Evolutionary conservation across 2,329 filamentous ascomycete genomes (phyloP).

Genomic region (Colletotrichum limetticola): DNA sequence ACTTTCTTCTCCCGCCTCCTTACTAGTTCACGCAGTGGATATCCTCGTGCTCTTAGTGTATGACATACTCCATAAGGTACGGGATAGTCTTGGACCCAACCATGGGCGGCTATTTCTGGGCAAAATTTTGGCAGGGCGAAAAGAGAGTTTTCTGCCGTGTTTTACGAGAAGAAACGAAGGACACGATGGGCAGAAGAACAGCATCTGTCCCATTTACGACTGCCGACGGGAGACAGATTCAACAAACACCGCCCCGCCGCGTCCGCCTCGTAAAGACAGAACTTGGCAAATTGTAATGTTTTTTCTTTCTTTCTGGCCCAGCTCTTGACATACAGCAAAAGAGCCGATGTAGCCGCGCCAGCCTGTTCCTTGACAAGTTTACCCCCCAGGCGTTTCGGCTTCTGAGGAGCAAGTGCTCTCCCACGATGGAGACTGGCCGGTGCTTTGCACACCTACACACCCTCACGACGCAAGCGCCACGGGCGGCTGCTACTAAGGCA

Average conservation of each 20-base stretch:
- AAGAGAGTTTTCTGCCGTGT: not conserved
- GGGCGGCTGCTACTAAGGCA: not conserved
- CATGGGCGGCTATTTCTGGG: conserved; percentile 23
- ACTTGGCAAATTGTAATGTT: too few species aligned
- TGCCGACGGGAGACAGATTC: not conserved
- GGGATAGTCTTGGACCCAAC: not conserved
- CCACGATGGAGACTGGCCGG: conserved; percentile 12
- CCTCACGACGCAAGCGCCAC: conserved; percentile 1
- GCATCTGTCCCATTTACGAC: not conserved
- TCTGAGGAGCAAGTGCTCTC: not conserved
- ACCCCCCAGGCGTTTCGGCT: conserved; percentile 12
- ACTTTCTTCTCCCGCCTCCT: not conserved
- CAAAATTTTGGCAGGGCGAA: not conserved
- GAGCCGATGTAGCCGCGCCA: not conserved
- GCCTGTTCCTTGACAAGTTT: not conserved
- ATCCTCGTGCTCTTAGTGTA: not conserved
- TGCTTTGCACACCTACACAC: not conserved
- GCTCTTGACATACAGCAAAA: not conserved
- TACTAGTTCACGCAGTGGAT: not conserved
- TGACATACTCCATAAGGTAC: too few species aligned
- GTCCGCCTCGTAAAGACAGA: too few species aligned
- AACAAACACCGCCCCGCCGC: not conserved
- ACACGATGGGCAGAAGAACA: not conserved
- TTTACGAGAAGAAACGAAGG: not conserved
- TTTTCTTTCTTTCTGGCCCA: not conserved